Base-by-base conservation (phyloP, 352 stramenopile genomes). In the Peronospora belbahrii region DNA sequence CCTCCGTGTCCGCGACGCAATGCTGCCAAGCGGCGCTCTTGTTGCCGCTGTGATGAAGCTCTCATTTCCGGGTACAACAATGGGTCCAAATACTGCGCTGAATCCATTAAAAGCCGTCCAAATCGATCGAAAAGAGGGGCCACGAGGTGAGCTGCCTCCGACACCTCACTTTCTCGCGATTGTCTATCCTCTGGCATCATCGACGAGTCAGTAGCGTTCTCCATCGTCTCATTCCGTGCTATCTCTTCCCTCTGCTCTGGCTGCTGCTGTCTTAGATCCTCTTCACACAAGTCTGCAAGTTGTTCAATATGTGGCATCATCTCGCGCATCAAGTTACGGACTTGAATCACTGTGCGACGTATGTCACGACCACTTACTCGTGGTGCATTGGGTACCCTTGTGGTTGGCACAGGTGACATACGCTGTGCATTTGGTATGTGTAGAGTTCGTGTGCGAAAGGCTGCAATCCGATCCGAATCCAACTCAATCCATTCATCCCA, bases 401-500 rank as follows among this genome's bases (percentile, higher is more conserved):
- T 86, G 4, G 50, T 65, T 0, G 77, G 74, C 14, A 68, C 45
- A 0, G 79, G 82, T 4, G 75, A 88, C 55, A 88, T 65, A 6
- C 78, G 69, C 7, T 59, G 56, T 3, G 54, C 27, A n/a, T 59
- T 72, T 28, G 70, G 45, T 0, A 62, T 65, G 43, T 89, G 75
- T 6, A 70, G 39, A 0, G 95, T 98, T 2, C 92, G 72, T 6
- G 94, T 98, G 4, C 95, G 83, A 61, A 99, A 99, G 0, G 94
- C 92, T 0, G 95, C 87, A 31, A 99, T 87, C 5, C 96, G 77
- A 15, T 87, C 74, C 30, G 94, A 98, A 61, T 98, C 81, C 33
- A 86, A 87, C 34, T 95, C 71, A 42, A 99, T 88, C 92, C 93
- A 98, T 63, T 99, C 96, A 65, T 99, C 94, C 96, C 96, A 99